Evolutionary conservation across 2,329 filamentous ascomycete species (phyloP), one percentile per base, ranked within the genome.

Genomic region (Stachybotrys echinatus): DNA sequence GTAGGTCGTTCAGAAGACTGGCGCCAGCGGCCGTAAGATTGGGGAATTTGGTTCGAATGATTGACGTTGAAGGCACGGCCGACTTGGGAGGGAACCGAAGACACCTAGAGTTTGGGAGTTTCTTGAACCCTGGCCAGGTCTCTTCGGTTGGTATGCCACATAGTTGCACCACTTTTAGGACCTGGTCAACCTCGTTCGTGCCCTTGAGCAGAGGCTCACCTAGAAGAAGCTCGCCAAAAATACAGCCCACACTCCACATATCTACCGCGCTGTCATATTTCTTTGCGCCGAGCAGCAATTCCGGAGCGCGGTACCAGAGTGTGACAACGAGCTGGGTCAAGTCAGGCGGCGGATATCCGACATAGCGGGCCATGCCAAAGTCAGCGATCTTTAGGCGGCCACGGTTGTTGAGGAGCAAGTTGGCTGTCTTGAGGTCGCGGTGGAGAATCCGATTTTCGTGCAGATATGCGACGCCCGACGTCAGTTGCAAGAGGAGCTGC

Each of bases 321-420:
- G 94, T 99, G 18, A 97, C 92, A 54, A 99, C 94, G 44, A 97
- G 81, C 64, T 92, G 88, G 3, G 94, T 97, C 52, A 97, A 79
- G 54, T 88, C 87, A 1, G 84, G 79, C 1, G 84, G 76, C 4
- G 92, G 91, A 58, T 89, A 84, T 47, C 88, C 88, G 50, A 88
- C 88, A 71, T 94, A 94, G 23, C 94, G 83, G 4, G 94, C 92
- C 90, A 99, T 96, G 67, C 94, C 94, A 65, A 99, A 99, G 70
- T 99, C 94, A 52, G 94, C 94, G 55, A 99, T 86, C 70, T 96
- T 96, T 68, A 99, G 85, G 66, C 88, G 85, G 43, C 94, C 94
- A 43, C 91, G 88, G 74, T 97, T 97, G 74, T 90, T 95, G 71
- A 99, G 87, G 44, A 99, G 84, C 44, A 99, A 84, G 63, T 96